A percentile compares a stretch with the other conserved stretches of the same genome.
Evolutionary conservation across 495 filamentous ascomycete species (phyloP).

Genomic region (Paragyromitra xinjiangensis): DNA sequence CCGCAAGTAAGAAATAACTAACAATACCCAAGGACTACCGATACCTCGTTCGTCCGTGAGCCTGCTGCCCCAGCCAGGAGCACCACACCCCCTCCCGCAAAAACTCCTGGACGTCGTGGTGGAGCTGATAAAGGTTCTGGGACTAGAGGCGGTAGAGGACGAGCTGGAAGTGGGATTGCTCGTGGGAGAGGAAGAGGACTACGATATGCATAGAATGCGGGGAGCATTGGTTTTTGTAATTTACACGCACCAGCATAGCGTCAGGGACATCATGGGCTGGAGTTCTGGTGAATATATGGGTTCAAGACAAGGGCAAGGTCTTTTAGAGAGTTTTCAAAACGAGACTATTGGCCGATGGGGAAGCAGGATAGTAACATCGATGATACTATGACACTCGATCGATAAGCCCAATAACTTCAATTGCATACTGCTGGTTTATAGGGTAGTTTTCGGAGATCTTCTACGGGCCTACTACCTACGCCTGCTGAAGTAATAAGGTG

Average conservation of each 20-base stretch:
- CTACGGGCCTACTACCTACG: neutral
- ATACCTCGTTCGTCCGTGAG: constrained; percentile 92
- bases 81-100: constrained; percentile 66
- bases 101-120: constrained; percentile 58
- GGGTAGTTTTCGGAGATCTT: neutral
- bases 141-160: constrained; percentile 59
- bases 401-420: neutral
- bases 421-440: neutral
- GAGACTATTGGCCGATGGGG: neutral
- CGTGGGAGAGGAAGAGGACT: constrained; percentile 59
- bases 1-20: constrained; percentile 44
- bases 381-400: neutral
- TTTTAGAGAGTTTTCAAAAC: neutral
- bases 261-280: neutral
- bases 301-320: neutral
- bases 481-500: no score
- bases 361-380: neutral
- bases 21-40: constrained; percentile 74
- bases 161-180: constrained; percentile 62
- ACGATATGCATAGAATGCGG: constrained; percentile 16
- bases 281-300: constrained; percentile 1
- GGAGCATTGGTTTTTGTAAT: no score
- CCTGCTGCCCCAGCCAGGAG: constrained; percentile 71
- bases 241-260: neutral
- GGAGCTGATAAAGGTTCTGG: constrained; percentile 57